phyloP scores from a whole-genome alignment of 345 rosid species.

The Populus alba region DNA sequence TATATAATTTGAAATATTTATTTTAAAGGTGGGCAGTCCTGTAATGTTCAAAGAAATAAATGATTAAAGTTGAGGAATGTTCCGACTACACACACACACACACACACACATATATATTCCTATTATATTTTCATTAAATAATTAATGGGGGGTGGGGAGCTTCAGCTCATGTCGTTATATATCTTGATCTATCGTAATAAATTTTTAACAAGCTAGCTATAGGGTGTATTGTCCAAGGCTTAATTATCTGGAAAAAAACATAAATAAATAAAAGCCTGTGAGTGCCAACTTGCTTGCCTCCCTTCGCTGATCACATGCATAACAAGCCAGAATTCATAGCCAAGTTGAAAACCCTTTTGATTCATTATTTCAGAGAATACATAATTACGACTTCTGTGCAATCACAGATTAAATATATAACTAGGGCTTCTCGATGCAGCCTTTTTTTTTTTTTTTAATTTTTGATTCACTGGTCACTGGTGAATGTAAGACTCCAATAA shows the following conservation, averaged over 20 bases:
- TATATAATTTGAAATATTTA: too few species aligned
- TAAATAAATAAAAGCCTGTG: too few species aligned
- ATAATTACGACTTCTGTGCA: background rate
- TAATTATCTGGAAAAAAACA: too few species aligned
- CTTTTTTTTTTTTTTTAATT: background rate
- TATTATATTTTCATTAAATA: background rate
- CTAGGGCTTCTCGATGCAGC: background rate
- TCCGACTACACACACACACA: background rate
- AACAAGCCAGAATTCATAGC: too few species aligned
- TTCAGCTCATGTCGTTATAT: too few species aligned
- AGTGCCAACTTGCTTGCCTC: too few species aligned
- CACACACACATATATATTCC: background rate
- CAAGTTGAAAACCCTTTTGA: background rate
- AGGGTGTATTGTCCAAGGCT: too few species aligned
- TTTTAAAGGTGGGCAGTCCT: background rate
- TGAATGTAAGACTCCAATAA: background rate
- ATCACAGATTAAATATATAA: background rate
- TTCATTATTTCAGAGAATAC: background rate
- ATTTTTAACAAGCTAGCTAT: too few species aligned
- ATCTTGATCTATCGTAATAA: too few species aligned
- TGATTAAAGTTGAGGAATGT: constrained; percentile 7
- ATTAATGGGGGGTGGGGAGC: background rate
- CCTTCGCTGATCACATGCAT: too few species aligned
- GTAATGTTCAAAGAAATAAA: background rate
- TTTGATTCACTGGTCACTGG: background rate